Conservation (phyloP, 2,329 filamentous ascomycete genomes). For the Phoma sp. region DNA sequence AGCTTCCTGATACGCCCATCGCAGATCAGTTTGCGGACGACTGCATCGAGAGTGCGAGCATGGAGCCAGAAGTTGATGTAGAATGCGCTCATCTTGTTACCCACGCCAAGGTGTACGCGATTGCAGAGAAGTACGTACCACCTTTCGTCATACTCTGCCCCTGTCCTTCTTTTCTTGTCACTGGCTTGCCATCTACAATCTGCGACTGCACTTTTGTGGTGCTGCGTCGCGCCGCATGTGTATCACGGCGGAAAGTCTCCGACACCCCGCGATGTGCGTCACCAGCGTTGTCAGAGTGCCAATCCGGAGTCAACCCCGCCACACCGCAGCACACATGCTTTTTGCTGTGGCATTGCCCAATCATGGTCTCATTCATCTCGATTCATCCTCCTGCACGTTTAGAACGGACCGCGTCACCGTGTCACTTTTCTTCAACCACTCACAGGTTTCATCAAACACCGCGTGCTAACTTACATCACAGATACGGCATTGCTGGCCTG, state of each 20-base stretch:
- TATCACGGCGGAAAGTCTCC: conserved; percentile 32
- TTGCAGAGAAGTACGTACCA: conserved; percentile 57
- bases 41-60: conserved; percentile 34
- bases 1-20: conserved; percentile 42
- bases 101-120: conserved; percentile 58
- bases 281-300: conserved; percentile 28
- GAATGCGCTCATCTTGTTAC: conserved; percentile 54
- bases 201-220: conserved; percentile 12
- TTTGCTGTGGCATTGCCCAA: conserved; percentile 22
- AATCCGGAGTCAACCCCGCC: conserved; percentile 21
- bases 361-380: conserved; percentile 12
- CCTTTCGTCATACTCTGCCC: conserved; percentile 19
- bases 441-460: conserved; percentile 5
- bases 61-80: conserved; percentile 46
- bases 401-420: conserved; percentile 33
- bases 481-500: conserved; percentile 57
- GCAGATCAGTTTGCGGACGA: conserved; percentile 45
- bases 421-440: conserved; percentile 17
- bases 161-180: conserved; percentile 22
- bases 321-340: conserved; percentile 5
- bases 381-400: conserved; percentile 18
- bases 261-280: conserved; percentile 43
- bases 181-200: conserved; percentile 17
- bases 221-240: conserved; percentile 25
- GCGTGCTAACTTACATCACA: conserved; percentile 37